A percentile compares a stretch with the other conserved stretches of the same genome.
Conservation (phyloP, 2,329 filamentous ascomycete genomes). For the Beauveria varroae region DNA sequence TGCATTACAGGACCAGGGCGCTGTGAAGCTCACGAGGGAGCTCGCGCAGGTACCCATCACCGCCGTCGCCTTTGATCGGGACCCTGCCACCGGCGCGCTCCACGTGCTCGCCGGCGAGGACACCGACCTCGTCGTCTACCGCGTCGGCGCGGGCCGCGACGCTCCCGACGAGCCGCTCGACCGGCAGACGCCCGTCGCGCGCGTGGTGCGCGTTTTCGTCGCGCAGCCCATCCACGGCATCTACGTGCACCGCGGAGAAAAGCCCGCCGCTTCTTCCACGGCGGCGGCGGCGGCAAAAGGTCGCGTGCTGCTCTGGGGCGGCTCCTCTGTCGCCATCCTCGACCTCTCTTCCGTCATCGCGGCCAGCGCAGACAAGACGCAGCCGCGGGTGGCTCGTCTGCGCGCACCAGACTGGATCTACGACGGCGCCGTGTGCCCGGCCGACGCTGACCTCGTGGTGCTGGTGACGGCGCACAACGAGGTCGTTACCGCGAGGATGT, state of each 20-base stretch:
- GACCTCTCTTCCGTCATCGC: background rate
- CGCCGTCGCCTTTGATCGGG: slow-evolving; percentile 45
- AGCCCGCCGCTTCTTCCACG: background rate
- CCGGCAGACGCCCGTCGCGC: slow-evolving; percentile 21
- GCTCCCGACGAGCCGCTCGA: slow-evolving; percentile 14
- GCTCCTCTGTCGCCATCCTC: slow-evolving; percentile 41
- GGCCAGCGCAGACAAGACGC: background rate
- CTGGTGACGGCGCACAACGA: slow-evolving; percentile 86
- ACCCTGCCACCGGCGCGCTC: slow-evolving; percentile 7
- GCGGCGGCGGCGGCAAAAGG: background rate
- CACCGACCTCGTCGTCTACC: slow-evolving; percentile 47
- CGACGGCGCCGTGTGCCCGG: slow-evolving; percentile 50
- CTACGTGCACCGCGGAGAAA: slow-evolving; percentile 27
- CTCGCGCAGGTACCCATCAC: slow-evolving; percentile 50
- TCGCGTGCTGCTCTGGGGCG: slow-evolving; percentile 62
- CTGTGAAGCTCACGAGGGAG: slow-evolving; percentile 22
- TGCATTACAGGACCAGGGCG: background rate
- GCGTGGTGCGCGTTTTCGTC: slow-evolving; percentile 48
- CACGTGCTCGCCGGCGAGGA: slow-evolving; percentile 53
- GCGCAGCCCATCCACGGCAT: slow-evolving; percentile 72
- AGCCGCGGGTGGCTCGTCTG: slow-evolving; percentile 26
- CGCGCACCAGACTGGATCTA: slow-evolving; percentile 70
- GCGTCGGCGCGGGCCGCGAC: slow-evolving; percentile 24
- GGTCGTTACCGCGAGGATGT: slow-evolving; percentile 42
- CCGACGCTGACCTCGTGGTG: slow-evolving; percentile 37